Evolutionary conservation across 2,329 filamentous ascomycete genomes (phyloP).

Genomic region (Botryotinia narcissicola): DNA sequence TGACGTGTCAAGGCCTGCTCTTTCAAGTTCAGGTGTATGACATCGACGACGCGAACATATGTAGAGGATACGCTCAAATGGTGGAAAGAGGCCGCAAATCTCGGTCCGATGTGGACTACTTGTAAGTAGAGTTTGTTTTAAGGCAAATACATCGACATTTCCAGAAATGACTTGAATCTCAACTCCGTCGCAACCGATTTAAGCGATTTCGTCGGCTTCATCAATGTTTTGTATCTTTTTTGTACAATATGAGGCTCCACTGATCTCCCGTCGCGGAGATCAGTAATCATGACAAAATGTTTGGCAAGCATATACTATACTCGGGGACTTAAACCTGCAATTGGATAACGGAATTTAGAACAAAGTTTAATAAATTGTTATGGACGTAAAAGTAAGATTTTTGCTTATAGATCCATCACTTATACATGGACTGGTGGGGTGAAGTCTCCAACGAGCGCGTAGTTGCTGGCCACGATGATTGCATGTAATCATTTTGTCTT

Average conservation of each 20-base stretch:
- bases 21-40: background rate
- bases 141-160: background rate
- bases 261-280: conserved; percentile 9
- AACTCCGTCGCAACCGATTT: background rate
- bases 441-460: background rate
- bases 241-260: background rate
- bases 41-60: background rate
- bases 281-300: conserved; percentile 4
- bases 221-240: background rate
- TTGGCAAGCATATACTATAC: background rate
- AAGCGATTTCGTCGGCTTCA: background rate
- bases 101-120: background rate
- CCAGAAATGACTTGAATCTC: background rate
- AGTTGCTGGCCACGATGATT: background rate
- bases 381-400: background rate
- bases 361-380: conserved; percentile 5
- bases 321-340: background rate
- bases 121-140: conserved; percentile 1
- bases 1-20: background rate
- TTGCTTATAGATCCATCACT: background rate
- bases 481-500: background rate
- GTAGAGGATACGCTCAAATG: background rate
- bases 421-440: conserved; percentile 3
- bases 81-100: background rate
- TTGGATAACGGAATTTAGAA: background rate